Evolutionary conservation across 768 basidiomycete genomes (phyloP).

Genomic region (Cubamyces lactineus): DNA sequence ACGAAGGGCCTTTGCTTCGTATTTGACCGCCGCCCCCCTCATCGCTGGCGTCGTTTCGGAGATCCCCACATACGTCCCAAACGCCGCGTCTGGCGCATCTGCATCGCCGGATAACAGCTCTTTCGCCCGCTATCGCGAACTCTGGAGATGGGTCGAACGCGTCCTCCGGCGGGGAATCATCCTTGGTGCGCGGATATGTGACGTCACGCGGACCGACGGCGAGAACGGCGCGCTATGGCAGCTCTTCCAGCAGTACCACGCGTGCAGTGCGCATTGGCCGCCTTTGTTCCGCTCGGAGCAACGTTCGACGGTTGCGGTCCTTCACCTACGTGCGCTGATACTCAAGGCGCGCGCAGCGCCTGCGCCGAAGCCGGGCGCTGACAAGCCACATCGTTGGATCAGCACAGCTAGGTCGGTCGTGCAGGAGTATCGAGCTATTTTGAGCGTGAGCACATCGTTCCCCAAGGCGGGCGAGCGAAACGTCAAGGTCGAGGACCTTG

Average conservation of each 20-base stretch:
- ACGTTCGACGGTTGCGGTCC: slow-evolving; percentile 65
- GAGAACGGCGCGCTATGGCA: slow-evolving; percentile 54
- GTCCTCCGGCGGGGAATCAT: slow-evolving; percentile 81
- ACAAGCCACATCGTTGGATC: slow-evolving; percentile 58
- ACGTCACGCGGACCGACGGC: slow-evolving; percentile 41
- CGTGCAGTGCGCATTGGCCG: slow-evolving; percentile 74
- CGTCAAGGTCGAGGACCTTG: slow-evolving; percentile 78
- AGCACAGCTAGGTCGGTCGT: slow-evolving; percentile 67
- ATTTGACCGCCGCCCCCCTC: slow-evolving; percentile 57
- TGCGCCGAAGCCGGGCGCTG: slow-evolving; percentile 29
- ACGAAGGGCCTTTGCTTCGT: slow-evolving; percentile 56
- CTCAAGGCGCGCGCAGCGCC: slow-evolving; percentile 41
- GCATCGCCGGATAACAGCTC: slow-evolving; percentile 47
- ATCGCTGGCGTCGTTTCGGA: slow-evolving; percentile 53
- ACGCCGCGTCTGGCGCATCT: slow-evolving; percentile 26
- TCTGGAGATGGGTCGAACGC: slow-evolving; percentile 85
- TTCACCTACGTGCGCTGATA: slow-evolving; percentile 77
- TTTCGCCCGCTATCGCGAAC: slow-evolving; percentile 74
- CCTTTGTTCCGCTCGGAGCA: slow-evolving; percentile 76
- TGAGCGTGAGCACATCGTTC: slow-evolving; percentile 72
- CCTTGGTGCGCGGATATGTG: slow-evolving; percentile 54
- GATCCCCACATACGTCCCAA: slow-evolving; percentile 37
- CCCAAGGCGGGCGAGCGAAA: slow-evolving; percentile 84
- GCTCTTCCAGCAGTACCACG: slow-evolving; percentile 62
- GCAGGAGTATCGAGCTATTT: slow-evolving; percentile 68